These are phyloP conservation scores for Nakazawaea pomicola DNA, from an alignment of 805 yeast species.

Conservation along the genomic window DNA sequence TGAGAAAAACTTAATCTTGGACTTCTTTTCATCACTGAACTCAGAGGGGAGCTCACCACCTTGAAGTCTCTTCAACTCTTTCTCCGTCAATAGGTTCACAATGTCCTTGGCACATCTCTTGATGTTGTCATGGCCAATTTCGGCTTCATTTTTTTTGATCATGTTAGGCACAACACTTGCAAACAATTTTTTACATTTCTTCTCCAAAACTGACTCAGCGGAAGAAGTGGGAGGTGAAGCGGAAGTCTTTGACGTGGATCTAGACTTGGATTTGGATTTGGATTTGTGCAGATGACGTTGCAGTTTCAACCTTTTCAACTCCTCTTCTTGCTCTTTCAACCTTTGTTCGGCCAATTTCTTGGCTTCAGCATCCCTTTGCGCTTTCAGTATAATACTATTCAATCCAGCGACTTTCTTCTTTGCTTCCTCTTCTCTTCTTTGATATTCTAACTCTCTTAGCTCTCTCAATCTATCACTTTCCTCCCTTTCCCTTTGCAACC, in stretches of 20 bases:
- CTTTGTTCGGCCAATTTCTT: slow-evolving; percentile 12
- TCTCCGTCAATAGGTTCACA: slow-evolving; percentile 58
- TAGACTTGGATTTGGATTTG: not conserved
- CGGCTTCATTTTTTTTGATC: slow-evolving; percentile 58
- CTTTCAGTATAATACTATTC: slow-evolving; percentile 9
- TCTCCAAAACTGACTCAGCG: not conserved
- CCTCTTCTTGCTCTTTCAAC: slow-evolving; percentile 17
- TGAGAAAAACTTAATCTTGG: slow-evolving; percentile 64
- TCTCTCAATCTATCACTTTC: slow-evolving; percentile 24
- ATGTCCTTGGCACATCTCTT: slow-evolving; percentile 80
- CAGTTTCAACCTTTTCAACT: slow-evolving; percentile 19
- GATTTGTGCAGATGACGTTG: slow-evolving; percentile 26
- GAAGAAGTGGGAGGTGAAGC: not conserved
- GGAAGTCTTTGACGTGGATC: too few relatives aligned
- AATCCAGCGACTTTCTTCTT: slow-evolving; percentile 5
- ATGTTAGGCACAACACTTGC: slow-evolving; percentile 79
- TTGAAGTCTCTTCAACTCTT: slow-evolving; percentile 53
- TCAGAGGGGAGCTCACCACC: slow-evolving; percentile 44
- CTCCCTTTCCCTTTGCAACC: slow-evolving; percentile 7
- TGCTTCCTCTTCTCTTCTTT: slow-evolving; percentile 24
- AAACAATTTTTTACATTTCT: slow-evolving; percentile 36
- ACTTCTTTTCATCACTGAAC: slow-evolving; percentile 57
- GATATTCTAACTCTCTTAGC: slow-evolving; percentile 30
- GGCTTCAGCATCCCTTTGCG: slow-evolving; percentile 11
- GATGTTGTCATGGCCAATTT: slow-evolving; percentile 65